Base-by-base conservation (phyloP, 139 green algal species). In the Haematococcus sp. region DNA sequence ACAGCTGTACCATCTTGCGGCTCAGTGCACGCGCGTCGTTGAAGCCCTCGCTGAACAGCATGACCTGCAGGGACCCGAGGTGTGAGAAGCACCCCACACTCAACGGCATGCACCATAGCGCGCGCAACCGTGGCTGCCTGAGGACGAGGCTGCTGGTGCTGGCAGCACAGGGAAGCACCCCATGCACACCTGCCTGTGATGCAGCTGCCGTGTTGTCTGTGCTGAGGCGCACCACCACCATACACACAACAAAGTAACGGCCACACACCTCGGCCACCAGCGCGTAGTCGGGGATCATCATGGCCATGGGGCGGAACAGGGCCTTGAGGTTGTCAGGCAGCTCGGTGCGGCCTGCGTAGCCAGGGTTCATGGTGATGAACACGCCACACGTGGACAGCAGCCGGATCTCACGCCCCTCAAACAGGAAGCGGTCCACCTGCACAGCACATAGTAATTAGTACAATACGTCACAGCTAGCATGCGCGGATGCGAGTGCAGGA, bases 321-420 rank as follows among this genome's bases (percentile, higher is more conserved):
- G 86, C 89, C 84, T 92, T 91, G 22, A 94, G 80, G 75, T 92
- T 93, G 76, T 94, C 87, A 17, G 89, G 89, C 67, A 94, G 84
- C 81, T 93, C 90, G 13, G 90, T 92, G 35, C 91, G 78, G 19
- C 89, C 91, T 15, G 91, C 86, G 70, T 96, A 96, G 35, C 89
- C 89, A 1, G 89, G 91, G 79, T 96, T 96, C 88, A 94, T 94
- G 34, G 91, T 96, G 43, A 93, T 91, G 81, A 94, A 93, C 5
- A 92, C 84, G 31, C 84, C 86, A 76, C 78, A 91, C 0, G 83
- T 87, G 30, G 83, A 80, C 40, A 88, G 44, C 28, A 94, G 78
- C 22, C 75, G 52, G 7, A 94, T 93, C 60, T 88, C 81, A 20
- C 78, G 76, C 30, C 86, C 88, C 69, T 92, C 88, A 75, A 94